Percentiles rank a stretch among this genome's conserved stretches.
phyloP scores from a whole-genome alignment of 2,329 filamentous ascomycete species.

The Diaporthe nobilis region DNA sequence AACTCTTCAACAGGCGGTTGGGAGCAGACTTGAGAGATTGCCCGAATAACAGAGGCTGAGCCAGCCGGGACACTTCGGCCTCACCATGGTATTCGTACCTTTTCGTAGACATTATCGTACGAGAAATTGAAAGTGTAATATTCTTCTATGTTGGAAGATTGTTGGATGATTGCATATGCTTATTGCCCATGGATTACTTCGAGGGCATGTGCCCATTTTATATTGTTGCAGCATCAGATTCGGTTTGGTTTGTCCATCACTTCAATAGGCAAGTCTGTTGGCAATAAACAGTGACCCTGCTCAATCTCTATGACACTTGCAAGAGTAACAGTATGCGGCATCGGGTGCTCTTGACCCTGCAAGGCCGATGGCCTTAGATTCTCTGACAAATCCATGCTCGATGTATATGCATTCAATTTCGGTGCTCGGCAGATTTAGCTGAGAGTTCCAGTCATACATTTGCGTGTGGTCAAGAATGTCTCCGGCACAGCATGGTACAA shows the following conservation, averaged over 20 bases:
- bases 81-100: background rate
- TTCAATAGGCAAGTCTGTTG: background rate
- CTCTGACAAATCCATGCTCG: background rate
- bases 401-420: background rate
- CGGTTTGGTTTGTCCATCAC: background rate
- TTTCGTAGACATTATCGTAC: background rate
- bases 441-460: too few species aligned
- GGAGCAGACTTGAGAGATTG: constrained; percentile 69
- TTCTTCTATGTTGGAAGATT: background rate
- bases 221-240: background rate
- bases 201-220: background rate
- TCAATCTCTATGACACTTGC: background rate
- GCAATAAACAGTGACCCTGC: background rate
- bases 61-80: background rate
- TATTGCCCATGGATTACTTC: rapidly evolving
- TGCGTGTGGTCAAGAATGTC: background rate
- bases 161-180: background rate
- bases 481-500: background rate
- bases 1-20: constrained; percentile 75
- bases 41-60: constrained; percentile 51
- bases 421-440: background rate
- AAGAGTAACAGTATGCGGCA: background rate
- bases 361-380: background rate
- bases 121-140: background rate
- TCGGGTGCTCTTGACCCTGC: background rate